Percentiles rank a stretch among this genome's conserved stretches.
Conservation (phyloP, 139 green algal species). For the Ettlia oleoabundans region DNA sequence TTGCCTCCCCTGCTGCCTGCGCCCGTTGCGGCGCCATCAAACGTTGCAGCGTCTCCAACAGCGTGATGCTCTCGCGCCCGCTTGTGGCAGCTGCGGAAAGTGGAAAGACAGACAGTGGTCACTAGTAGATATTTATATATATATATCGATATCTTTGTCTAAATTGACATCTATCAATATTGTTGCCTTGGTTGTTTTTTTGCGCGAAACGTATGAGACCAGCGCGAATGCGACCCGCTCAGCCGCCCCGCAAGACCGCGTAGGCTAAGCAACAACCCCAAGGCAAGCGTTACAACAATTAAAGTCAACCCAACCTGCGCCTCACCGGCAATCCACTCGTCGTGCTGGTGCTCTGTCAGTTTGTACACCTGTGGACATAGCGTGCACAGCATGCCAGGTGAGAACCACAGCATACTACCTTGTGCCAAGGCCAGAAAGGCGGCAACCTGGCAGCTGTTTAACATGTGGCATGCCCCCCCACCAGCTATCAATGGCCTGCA, state of each 20-base stretch:
- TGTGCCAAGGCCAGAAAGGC: neutral
- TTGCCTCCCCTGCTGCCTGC: neutral
- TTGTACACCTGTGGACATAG: conserved; percentile 51
- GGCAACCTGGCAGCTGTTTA: neutral
- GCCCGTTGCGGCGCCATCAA: conserved; percentile 35
- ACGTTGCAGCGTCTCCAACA: conserved; percentile 56
- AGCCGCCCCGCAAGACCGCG: too few relatives aligned
- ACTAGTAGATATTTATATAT: too few relatives aligned
- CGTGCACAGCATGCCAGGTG: neutral
- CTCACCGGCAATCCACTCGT: conserved; percentile 64
- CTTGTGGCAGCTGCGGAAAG: neutral
- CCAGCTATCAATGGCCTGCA: neutral
- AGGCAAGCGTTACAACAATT: too few relatives aligned
- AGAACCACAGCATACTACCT: neutral
- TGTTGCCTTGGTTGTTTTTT: too few relatives aligned
- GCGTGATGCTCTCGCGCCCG: conserved; percentile 45
- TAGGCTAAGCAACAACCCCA: too few relatives aligned
- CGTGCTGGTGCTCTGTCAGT: conserved; percentile 69
- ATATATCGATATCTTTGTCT: too few relatives aligned
- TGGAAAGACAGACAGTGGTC: neutral
- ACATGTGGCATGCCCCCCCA: neutral
- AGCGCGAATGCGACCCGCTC: too few relatives aligned
- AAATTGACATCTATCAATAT: too few relatives aligned
- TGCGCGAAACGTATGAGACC: too few relatives aligned
- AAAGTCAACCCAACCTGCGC: too few relatives aligned